These are phyloP conservation scores for Russula dissimulans DNA, from an alignment of 768 basidiomycete genomes.

Conservation along the genomic window DNA sequence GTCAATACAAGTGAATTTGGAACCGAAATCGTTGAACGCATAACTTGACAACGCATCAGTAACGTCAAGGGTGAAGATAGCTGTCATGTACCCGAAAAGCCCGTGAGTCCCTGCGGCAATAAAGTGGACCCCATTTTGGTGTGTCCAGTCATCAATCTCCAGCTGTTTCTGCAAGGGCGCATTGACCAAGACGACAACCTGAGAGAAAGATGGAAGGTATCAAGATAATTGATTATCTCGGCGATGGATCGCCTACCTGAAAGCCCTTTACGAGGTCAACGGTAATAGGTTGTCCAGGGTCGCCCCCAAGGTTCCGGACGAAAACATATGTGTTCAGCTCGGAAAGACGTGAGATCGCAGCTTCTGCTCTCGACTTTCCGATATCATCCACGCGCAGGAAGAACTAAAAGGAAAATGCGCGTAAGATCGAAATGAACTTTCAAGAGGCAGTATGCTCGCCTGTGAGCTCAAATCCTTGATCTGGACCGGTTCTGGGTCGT, in stretches of 20 bases:
- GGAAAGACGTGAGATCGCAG: conserved; percentile 78
- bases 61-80: not conserved
- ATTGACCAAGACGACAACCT: conserved; percentile 88
- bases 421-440: not conserved
- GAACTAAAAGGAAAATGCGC: conserved; percentile 47
- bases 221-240: not conserved
- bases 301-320: conserved; percentile 75
- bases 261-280: conserved; percentile 78
- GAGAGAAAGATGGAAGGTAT: conserved; percentile 3
- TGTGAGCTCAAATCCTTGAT: conserved; percentile 91
- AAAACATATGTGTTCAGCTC: conserved; percentile 97
- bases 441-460: conserved; percentile 34
- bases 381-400: conserved; percentile 84
- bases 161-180: conserved; percentile 71
- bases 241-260: conserved; percentile 60
- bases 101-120: conserved; percentile 87
- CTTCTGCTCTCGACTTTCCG: conserved; percentile 80
- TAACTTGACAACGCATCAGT: conserved; percentile 41
- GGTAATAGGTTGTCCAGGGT: conserved; percentile 65
- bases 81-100: conserved; percentile 71
- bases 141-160: conserved; percentile 95
- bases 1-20: conserved; percentile 91
- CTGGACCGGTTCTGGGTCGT: conserved; percentile 82
- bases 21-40: conserved; percentile 94
- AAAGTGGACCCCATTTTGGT: conserved; percentile 81